Conservation (phyloP, 169 alveolate species). For the Cryptosporidium ubiquitum region DNA sequence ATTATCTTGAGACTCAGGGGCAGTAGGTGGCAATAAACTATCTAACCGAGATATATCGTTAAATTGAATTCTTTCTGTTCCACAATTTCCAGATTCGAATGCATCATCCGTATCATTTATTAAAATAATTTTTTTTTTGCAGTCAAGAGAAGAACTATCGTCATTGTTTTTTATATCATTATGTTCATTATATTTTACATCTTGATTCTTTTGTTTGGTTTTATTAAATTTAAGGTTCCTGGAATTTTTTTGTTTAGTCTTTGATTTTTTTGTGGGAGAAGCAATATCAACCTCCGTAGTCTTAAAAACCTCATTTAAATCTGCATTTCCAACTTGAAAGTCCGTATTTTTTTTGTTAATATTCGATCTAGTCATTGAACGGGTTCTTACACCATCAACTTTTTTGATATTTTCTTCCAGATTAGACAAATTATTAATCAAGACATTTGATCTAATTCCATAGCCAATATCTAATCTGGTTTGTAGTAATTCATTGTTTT, state of each 20-base stretch:
- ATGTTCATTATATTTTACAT: background rate
- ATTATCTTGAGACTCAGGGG: constrained; percentile 55
- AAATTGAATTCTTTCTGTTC: background rate
- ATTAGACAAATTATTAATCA: background rate
- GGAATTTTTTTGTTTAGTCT: background rate
- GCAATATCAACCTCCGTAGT: background rate
- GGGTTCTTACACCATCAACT: constrained; percentile 14
- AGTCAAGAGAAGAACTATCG: background rate
- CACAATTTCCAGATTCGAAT: background rate
- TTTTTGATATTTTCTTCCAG: background rate
- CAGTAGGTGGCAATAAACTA: constrained; percentile 61
- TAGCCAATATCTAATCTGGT: constrained; percentile 15
- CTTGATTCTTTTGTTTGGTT: background rate
- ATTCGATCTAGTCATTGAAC: constrained; percentile 19
- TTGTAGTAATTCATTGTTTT: background rate
- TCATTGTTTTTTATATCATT: background rate
- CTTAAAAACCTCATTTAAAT: background rate
- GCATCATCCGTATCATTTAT: background rate
- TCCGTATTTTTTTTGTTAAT: background rate
- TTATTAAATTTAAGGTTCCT: background rate
- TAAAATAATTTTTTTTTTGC: background rate
- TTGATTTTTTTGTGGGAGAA: constrained; percentile 45
- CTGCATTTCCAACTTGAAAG: background rate
- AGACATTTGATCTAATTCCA: constrained; percentile 42
- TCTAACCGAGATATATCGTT: constrained; percentile 5